A percentile compares a stretch with the other conserved stretches of the same genome.
phyloP scores from a whole-genome alignment of 2,329 filamentous ascomycete species.

The Fusarium anguioides region DNA sequence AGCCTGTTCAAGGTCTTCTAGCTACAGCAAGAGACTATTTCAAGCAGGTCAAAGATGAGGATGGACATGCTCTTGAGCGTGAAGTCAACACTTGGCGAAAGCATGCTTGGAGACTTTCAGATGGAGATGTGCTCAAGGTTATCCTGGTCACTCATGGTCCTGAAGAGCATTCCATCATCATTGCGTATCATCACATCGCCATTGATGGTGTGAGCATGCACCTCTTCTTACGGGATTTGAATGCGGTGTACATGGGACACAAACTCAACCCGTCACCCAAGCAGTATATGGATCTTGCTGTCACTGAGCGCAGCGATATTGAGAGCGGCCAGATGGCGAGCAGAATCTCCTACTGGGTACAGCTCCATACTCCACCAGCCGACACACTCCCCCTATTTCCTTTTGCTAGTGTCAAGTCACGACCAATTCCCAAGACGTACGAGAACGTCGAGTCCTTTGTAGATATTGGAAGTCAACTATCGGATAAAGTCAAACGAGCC shows the following conservation, averaged over 20 bases:
- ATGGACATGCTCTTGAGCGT: not conserved
- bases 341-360: not conserved
- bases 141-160: not conserved
- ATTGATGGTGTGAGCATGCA: conserved; percentile 7
- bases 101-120: not conserved
- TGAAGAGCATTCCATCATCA: not conserved
- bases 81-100: not conserved
- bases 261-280: not conserved
- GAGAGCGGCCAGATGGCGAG: not conserved
- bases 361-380: not conserved
- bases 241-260: not conserved
- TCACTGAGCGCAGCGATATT: not conserved
- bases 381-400: not conserved
- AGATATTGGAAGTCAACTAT: not conserved
- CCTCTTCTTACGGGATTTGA: not conserved
- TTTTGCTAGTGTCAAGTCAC: not conserved
- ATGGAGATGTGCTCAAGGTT: not conserved
- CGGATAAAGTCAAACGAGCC: not conserved
- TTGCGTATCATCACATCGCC: not conserved
- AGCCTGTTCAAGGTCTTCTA: not conserved
- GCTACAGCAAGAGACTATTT: not conserved
- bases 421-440: not conserved
- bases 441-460: not conserved
- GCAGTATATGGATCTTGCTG: conserved; percentile 1
- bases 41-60: not conserved